Conservation (phyloP, 2,329 filamentous ascomycete species). For the Alternaria sp. region DNA sequence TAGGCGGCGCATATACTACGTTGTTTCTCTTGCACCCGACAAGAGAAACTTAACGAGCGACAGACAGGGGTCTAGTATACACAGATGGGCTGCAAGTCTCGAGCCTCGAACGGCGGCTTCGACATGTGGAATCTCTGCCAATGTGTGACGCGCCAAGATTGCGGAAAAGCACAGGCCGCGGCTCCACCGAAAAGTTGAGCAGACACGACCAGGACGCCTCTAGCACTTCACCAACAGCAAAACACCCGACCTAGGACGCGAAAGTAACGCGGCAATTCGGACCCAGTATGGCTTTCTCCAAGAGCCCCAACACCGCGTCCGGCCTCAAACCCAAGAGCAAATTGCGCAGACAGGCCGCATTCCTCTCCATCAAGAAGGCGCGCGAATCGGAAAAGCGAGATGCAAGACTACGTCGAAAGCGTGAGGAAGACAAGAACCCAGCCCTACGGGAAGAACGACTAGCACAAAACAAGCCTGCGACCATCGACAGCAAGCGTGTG, state of each 20-base stretch:
- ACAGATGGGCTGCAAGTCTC: slow-evolving; percentile 19
- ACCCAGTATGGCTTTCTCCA: slow-evolving; percentile 60
- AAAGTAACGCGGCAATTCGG: not conserved
- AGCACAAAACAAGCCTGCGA: slow-evolving; percentile 74
- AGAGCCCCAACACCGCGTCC: slow-evolving; percentile 57
- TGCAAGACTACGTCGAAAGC: slow-evolving; percentile 78
- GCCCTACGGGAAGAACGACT: slow-evolving; percentile 75
- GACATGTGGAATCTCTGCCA: slow-evolving; percentile 3
- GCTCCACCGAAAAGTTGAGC: slow-evolving; percentile 30
- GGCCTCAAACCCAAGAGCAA: slow-evolving; percentile 75
- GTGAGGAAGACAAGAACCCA: slow-evolving; percentile 85
- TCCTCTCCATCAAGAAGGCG: slow-evolving; percentile 80
- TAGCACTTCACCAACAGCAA: not conserved
- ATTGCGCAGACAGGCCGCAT: slow-evolving; percentile 76
- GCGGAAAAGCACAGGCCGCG: slow-evolving; percentile 16
- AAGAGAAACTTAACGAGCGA: slow-evolving; percentile 32
- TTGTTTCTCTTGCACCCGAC: slow-evolving; percentile 31
- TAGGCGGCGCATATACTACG: slow-evolving; percentile 49
- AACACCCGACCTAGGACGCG: not conserved
- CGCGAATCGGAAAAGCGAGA: slow-evolving; percentile 78
- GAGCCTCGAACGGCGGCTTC: slow-evolving; percentile 18
- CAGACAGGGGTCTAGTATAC: slow-evolving; percentile 34
- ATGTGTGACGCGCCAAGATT: slow-evolving; percentile 20
- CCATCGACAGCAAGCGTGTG: slow-evolving; percentile 63
- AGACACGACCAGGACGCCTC: slow-evolving; percentile 1